phyloP scores from a whole-genome alignment of 352 stramenopile species.

The Globisporangium radiosum region DNA sequence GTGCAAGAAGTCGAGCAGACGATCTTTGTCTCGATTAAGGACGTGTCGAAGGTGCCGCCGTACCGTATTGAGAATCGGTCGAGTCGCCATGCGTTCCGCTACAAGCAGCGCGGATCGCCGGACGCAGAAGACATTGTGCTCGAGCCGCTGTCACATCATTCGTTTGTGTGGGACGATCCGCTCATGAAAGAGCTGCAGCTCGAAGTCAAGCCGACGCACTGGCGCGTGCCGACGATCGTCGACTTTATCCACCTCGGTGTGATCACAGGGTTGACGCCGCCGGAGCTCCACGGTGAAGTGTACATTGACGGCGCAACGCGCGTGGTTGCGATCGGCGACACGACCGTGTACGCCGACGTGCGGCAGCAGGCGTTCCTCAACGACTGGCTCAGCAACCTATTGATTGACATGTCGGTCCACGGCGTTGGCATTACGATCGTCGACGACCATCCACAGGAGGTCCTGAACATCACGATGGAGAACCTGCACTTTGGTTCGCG shows the following conservation, averaged over 20 bases:
- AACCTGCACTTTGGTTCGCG: constrained; percentile 61
- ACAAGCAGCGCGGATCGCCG: constrained; percentile 56
- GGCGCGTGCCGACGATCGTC: constrained; percentile 64
- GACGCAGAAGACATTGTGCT: constrained; percentile 61
- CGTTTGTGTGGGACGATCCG: constrained; percentile 79
- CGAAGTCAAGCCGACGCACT: constrained; percentile 51
- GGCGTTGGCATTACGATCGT: constrained; percentile 77
- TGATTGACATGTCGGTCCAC: constrained; percentile 74
- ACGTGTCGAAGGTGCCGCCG: constrained; percentile 56
- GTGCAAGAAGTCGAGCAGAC: constrained; percentile 58
- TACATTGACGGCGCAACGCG: constrained; percentile 81
- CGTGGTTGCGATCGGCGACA: constrained; percentile 77
- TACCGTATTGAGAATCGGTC: constrained; percentile 87
- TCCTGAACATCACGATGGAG: constrained; percentile 86
- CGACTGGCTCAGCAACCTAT: constrained; percentile 66
- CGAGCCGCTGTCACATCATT: constrained; percentile 61
- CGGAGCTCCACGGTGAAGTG: constrained; percentile 67
- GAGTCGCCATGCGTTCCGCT: constrained; percentile 62
- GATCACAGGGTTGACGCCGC: constrained; percentile 41
- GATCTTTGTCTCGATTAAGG: constrained; percentile 62
- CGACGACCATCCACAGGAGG: constrained; percentile 63
- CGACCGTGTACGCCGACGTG: constrained; percentile 47
- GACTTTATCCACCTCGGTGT: constrained; percentile 73
- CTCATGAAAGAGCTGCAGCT: constrained; percentile 42
- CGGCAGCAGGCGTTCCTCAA: constrained; percentile 46